Conservation (phyloP, 2,329 filamentous ascomycete genomes). For the Zasmidium citrigriseum region DNA sequence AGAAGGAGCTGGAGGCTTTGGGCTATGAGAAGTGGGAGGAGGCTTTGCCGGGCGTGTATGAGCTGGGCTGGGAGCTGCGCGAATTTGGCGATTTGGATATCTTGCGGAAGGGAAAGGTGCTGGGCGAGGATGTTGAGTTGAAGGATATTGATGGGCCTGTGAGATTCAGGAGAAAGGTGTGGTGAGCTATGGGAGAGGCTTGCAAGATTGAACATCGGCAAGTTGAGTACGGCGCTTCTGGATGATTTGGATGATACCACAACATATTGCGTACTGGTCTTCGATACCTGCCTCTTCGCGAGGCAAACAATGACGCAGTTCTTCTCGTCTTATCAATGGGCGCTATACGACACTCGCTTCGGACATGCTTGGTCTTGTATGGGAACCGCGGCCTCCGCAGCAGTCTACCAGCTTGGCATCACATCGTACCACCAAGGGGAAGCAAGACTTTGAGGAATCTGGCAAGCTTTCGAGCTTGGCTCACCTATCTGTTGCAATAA, state of each 20-base stretch:
- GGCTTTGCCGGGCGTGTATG: conserved; percentile 47
- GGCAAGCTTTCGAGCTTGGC: not conserved
- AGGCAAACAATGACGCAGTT: not conserved
- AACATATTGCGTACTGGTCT: not conserved
- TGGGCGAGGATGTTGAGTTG: conserved; percentile 36
- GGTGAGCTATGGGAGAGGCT: conserved; percentile 7
- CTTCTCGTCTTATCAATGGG: not conserved
- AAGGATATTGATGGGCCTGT: conserved; percentile 50
- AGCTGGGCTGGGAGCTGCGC: conserved; percentile 47
- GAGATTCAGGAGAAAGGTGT: conserved; percentile 34
- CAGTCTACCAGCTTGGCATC: not conserved
- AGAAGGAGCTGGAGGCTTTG: conserved; percentile 38
- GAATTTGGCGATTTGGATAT: conserved; percentile 50
- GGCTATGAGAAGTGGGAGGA: conserved; percentile 47
- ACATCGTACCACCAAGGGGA: not conserved
- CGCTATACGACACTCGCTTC: not conserved
- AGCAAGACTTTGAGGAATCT: not conserved
- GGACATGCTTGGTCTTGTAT: not conserved
- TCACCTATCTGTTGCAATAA: not conserved
- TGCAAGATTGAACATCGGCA: not conserved
- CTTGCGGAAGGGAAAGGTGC: conserved; percentile 47
- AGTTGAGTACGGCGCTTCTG: not conserved
- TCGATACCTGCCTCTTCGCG: too few species aligned
- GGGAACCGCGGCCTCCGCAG: too few species aligned
- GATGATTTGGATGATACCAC: not conserved